Evolutionary conservation across 108 stramenopile genomes (phyloP).

Genomic region (Nitzschia putrida): DNA sequence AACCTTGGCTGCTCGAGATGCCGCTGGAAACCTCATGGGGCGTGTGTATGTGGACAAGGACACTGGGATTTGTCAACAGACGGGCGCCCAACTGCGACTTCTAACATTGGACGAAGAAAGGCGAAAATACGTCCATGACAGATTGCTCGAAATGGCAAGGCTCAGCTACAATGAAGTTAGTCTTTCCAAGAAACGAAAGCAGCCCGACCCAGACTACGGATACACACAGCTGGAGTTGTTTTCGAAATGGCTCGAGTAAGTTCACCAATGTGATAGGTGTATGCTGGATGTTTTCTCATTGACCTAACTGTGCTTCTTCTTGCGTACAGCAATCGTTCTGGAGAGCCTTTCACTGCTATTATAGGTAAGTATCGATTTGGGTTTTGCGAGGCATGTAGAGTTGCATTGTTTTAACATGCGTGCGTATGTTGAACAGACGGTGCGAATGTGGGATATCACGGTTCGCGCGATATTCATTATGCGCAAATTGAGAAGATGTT

Average conservation of each 20-base stretch:
- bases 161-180: slow-evolving; percentile 32
- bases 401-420: background rate
- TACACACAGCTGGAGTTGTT: slow-evolving; percentile 52
- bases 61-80: slow-evolving; percentile 64
- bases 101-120: slow-evolving; percentile 59
- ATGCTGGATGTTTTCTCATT: no score
- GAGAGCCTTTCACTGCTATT: slow-evolving; percentile 82
- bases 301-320: background rate
- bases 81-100: slow-evolving; percentile 69
- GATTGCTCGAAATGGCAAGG: slow-evolving; percentile 52
- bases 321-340: slow-evolving; percentile 48
- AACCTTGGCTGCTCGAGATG: background rate
- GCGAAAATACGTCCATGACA: slow-evolving; percentile 60
- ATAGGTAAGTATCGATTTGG: slow-evolving; percentile 44
- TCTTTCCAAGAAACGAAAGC: background rate
- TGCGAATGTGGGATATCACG: slow-evolving; percentile 77
- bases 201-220: slow-evolving; percentile 30
- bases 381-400: background rate
- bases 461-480: slow-evolving; percentile 63
- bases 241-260: slow-evolving; percentile 71
- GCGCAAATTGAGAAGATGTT: slow-evolving; percentile 64
- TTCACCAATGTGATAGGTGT: background rate
- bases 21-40: slow-evolving; percentile 14
- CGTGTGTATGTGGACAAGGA: slow-evolving; percentile 53
- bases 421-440: slow-evolving; percentile 42